phyloP scores from a whole-genome alignment of 352 stramenopile species.

The Phytophthora aleatoria region DNA sequence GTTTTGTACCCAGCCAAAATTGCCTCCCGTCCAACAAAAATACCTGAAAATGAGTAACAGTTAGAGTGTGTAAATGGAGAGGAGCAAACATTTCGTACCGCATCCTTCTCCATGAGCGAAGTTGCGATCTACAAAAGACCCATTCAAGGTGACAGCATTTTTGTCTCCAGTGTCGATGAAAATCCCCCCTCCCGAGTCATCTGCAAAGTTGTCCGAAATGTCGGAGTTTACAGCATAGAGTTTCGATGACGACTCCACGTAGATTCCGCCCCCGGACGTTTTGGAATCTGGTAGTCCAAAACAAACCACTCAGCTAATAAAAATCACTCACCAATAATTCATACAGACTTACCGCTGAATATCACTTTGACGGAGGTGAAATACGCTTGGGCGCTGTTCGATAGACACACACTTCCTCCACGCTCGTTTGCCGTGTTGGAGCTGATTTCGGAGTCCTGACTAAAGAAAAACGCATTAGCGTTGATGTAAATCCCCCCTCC shows the following conservation, averaged over 20 bases:
- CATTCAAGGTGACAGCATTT: slow-evolving; percentile 40
- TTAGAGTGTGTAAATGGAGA: no score
- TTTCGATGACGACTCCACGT: slow-evolving; percentile 40
- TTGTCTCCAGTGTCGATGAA: slow-evolving; percentile 58
- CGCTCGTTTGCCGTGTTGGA: slow-evolving; percentile 51
- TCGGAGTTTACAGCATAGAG: slow-evolving; percentile 29
- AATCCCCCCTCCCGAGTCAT: slow-evolving; percentile 64
- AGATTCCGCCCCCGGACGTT: slow-evolving; percentile 59
- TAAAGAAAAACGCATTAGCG: slow-evolving; percentile 30
- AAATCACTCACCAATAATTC: background rate
- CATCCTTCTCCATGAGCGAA: slow-evolving; percentile 50
- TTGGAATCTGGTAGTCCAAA: slow-evolving; percentile 36
- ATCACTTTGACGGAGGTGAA: slow-evolving; percentile 37
- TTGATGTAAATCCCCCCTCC: slow-evolving; percentile 51
- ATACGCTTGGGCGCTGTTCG: slow-evolving; percentile 27
- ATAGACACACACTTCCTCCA: slow-evolving; percentile 53
- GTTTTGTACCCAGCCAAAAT: slow-evolving; percentile 26
- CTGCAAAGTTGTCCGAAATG: slow-evolving; percentile 50
- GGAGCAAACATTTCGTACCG: slow-evolving; percentile 26
- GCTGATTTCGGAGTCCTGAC: slow-evolving; percentile 27
- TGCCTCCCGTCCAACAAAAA: slow-evolving; percentile 59
- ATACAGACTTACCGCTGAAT: slow-evolving; percentile 39
- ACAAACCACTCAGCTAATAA: background rate
- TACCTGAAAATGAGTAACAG: slow-evolving; percentile 22
- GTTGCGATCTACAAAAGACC: slow-evolving; percentile 39